These are phyloP conservation scores for Ophiocordyceps camponoti-floridani DNA, from an alignment of 2,329 filamentous ascomycete genomes.

Conservation along the genomic window DNA sequence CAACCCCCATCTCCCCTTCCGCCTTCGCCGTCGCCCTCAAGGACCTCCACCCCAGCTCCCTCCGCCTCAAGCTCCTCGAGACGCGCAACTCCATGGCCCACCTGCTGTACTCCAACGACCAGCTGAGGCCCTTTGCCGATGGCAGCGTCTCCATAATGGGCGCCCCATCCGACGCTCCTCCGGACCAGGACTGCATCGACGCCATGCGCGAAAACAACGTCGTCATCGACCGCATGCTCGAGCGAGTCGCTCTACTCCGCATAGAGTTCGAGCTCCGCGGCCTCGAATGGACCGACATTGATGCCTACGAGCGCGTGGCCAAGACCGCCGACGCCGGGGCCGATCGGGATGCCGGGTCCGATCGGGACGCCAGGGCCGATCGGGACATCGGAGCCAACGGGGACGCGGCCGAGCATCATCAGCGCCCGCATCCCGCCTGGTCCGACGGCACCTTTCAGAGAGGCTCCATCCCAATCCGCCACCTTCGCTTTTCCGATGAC, in stretches of 20 bases:
- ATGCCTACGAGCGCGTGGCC: conserved; percentile 15
- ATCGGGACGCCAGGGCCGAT: too few species aligned
- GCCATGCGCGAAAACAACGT: conserved; percentile 54
- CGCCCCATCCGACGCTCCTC: conserved; percentile 3
- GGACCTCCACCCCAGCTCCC: conserved; percentile 45
- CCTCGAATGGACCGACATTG: conserved; percentile 37
- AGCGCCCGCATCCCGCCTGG: conserved; percentile 28
- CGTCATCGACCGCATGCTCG: conserved; percentile 50
- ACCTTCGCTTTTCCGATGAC: too few species aligned
- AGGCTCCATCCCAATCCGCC: conserved; percentile 33
- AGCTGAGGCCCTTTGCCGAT: conserved; percentile 51
- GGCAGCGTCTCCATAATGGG: neutral
- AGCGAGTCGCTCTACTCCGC: conserved; percentile 44
- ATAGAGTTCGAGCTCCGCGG: conserved; percentile 45
- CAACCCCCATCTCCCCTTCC: conserved; percentile 39
- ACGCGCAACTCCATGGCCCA: conserved; percentile 58
- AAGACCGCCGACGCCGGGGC: conserved; percentile 16
- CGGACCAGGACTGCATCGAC: conserved; percentile 55
- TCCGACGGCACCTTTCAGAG: conserved; percentile 45
- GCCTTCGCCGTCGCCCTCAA: conserved; percentile 51
- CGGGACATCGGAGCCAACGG: conserved; percentile 6
- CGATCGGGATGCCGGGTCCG: too few species aligned
- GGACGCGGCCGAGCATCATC: conserved; percentile 3
- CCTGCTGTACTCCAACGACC: conserved; percentile 54
- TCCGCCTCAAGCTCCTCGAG: conserved; percentile 60